phyloP scores from a whole-genome alignment of 2,329 filamentous ascomycete species.

The Aspergillaceae sp. region DNA sequence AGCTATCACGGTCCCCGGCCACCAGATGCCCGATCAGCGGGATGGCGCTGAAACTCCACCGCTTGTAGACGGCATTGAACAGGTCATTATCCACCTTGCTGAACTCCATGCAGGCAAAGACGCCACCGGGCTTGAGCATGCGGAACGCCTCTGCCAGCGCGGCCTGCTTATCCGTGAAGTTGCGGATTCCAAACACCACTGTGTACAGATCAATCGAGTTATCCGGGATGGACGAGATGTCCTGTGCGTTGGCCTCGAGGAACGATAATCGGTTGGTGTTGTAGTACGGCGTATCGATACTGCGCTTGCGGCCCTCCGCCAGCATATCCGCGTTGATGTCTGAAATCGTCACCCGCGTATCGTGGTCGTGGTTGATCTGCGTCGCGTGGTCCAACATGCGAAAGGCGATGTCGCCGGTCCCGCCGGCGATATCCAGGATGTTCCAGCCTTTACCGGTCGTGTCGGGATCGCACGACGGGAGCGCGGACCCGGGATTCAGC shows the following conservation, averaged over 20 bases:
- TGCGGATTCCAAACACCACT: constrained; percentile 92
- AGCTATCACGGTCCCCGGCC: constrained; percentile 86
- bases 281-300: constrained; percentile 54
- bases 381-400: constrained; percentile 86
- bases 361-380: constrained; percentile 66
- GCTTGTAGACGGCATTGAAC: constrained; percentile 81
- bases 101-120: constrained; percentile 96
- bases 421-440: constrained; percentile 93
- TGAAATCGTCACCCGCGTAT: constrained; percentile 78
- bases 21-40: constrained; percentile 92
- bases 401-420: constrained; percentile 96
- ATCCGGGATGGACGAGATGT: constrained; percentile 56
- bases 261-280: constrained; percentile 54
- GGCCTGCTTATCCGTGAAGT: constrained; percentile 84
- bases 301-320: constrained; percentile 72
- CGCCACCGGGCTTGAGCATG: constrained; percentile 84
- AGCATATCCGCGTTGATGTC: constrained; percentile 98
- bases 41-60: constrained; percentile 92
- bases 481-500: constrained; percentile 67
- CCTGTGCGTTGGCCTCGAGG: constrained; percentile 83
- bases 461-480: constrained; percentile 26
- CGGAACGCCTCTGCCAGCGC: constrained; percentile 77
- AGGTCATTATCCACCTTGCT: constrained; percentile 70
- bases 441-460: constrained; percentile 47
- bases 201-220: constrained; percentile 88